Evolutionary conservation across 345 rosid genomes (phyloP), one percentile per base, ranked within the genome.

Genomic region (Physaria fendleri): DNA sequence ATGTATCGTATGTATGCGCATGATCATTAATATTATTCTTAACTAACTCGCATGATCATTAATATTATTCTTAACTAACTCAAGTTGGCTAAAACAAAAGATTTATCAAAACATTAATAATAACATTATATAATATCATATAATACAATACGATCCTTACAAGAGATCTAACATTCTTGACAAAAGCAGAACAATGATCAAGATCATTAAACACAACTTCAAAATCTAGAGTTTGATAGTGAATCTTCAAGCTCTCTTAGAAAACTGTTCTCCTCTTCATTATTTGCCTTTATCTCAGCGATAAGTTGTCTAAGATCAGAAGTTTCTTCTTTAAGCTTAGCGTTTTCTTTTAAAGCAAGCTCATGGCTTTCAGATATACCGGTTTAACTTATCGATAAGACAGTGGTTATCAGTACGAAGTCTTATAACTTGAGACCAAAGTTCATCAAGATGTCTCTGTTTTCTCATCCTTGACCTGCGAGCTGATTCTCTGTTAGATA

Each of bases 381-480:
- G 81, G 59, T 80, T 88, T 59, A 92, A 56, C 80, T 75, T 80
- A 75, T 83, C 89, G 9, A 84, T 39, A 48, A 92, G 85, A 42
- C 65, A 75, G 49, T 82, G 80, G 39, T 93, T 93, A 74, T 89
- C 92, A 4, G 69, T 74, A 4, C 88, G 71, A 32, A 89, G 94
- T 73, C 94, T 77, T 49, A 81, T 49, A 11, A 87, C 94, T 59
- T 87, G 97, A 38, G 97, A 77, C 88, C 88, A 85, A 21, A 92
- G 85, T 70, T 92, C 99, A 72, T 92, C 97, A 21, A 92, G 84
- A 79, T 92, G 97, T 74, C 74, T 86, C 74, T 88, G 99, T 51
- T 92, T 92, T 69, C 99, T 72, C 97, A 88, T 88, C 80, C 99
- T 65, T 8, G 99, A 92, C 77, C 99, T 75, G 1, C 99, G 79